Evolutionary conservation across 495 filamentous ascomycete species (phyloP).

Genomic region (Penicillium maclennaniae): DNA sequence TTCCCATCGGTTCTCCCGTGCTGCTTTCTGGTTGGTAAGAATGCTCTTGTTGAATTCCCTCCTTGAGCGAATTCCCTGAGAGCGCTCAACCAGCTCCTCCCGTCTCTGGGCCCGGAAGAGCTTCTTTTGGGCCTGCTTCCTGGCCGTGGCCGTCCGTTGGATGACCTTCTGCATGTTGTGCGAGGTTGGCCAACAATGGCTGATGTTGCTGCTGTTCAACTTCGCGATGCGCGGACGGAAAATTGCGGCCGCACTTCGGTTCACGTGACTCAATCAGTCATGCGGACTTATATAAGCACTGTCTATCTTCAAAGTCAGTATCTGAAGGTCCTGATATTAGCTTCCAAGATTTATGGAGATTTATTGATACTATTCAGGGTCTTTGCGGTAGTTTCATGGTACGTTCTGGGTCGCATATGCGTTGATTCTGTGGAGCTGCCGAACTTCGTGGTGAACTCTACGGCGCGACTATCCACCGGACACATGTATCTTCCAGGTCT

Average conservation of each 20-base stretch:
- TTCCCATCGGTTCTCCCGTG: conserved; percentile 46
- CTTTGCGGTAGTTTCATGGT: too few species aligned
- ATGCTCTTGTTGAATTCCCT: conserved; percentile 33
- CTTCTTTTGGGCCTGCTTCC: conserved; percentile 55
- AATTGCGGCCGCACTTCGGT: conserved; percentile 31
- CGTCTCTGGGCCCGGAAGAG: conserved; percentile 41
- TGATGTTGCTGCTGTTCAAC: conserved; percentile 22
- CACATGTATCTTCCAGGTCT: too few species aligned
- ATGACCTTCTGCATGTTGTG: conserved; percentile 71
- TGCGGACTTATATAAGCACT: conserved; percentile 1
- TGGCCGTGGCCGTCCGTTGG: conserved; percentile 61
- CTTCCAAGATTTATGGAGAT: too few species aligned
- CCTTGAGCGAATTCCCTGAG: conserved; percentile 30
- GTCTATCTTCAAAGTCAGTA: background rate
- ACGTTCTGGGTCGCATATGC: too few species aligned
- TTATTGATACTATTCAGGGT: too few species aligned
- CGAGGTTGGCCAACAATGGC: conserved; percentile 32
- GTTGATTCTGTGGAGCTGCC: too few species aligned
- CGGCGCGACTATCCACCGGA: too few species aligned
- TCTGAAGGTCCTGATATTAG: too few species aligned
- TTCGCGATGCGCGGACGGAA: conserved; percentile 25
- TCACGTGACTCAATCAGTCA: conserved; percentile 14
- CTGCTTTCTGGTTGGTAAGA: conserved; percentile 29
- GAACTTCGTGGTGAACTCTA: too few species aligned
- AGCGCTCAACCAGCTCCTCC: conserved; percentile 29